Evolutionary conservation across 2,329 filamentous ascomycete genomes (phyloP).

Genomic region (Hypoxylon sp.): DNA sequence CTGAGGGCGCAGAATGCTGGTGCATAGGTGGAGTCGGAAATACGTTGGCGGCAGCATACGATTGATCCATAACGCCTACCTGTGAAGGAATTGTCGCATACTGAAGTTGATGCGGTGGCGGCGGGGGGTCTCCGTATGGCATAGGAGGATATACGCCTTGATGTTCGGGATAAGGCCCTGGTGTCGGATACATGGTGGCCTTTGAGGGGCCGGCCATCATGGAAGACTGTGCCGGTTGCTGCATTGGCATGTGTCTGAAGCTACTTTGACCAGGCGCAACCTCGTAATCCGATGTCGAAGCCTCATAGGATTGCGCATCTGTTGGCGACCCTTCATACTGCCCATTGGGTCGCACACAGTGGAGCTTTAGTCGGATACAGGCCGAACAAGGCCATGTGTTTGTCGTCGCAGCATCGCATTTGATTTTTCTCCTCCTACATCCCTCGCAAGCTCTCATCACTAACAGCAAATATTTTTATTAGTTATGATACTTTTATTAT

Average conservation of each 20-base stretch:
- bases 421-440: conserved; percentile 95
- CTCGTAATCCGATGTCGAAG: conserved; percentile 61
- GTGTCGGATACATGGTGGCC: conserved; percentile 64
- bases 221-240: conserved; percentile 62
- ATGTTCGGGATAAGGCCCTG: conserved; percentile 64
- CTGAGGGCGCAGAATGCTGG: conserved; percentile 57
- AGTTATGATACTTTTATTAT: conserved; percentile 34
- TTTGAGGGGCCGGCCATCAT: conserved; percentile 62
- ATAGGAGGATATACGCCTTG: conserved; percentile 63
- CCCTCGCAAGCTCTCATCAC: conserved; percentile 98
- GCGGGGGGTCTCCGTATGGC: conserved; percentile 63
- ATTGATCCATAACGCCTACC: conserved; percentile 65
- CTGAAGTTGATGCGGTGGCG: conserved; percentile 64
- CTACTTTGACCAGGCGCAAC: conserved; percentile 61
- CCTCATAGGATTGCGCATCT: conserved; percentile 65
- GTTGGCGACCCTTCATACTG: conserved; percentile 74
- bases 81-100: conserved; percentile 68
- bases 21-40: conserved; percentile 69
- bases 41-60: conserved; percentile 64
- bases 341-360: conserved; percentile 90
- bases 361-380: conserved; percentile 90
- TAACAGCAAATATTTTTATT: conserved; percentile 56
- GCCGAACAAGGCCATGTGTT: conserved; percentile 98
- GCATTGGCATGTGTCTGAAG: conserved; percentile 68
- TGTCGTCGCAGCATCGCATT: conserved; percentile 96